Base-by-base conservation (phyloP, 2,329 filamentous ascomycete species). In the Stenocarpella maydis region DNA sequence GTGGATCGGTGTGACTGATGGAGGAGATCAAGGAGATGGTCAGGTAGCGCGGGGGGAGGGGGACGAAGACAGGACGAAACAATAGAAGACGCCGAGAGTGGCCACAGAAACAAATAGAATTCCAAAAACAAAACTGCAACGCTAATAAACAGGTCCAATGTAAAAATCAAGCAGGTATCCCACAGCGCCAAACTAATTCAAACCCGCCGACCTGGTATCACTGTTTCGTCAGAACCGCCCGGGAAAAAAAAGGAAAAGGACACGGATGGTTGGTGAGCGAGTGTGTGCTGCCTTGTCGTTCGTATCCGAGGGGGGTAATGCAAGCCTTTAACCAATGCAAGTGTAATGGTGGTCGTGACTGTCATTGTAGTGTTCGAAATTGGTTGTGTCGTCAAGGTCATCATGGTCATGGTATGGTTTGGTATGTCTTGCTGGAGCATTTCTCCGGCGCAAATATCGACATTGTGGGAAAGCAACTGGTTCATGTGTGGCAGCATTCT, bases 171-270 rank as follows among this genome's bases (percentile, higher is more conserved):
- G 19, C 45, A 66, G 45, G 15, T 49, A 64, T 49, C 63, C 47
- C 68, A 53, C 50, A 70, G 65, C 64, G 64, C 68, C 64, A 49
- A 64, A 45, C 49, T 34, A 66, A 66, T 37, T 64, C 19, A 68
- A 69, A 65, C 67, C 54, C 67, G 69, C 69, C 69, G 67, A 67
- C 69, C 67, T 69, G 69, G 69, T 69, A 69, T 69, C 67, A 71
- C 69, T 67, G 54, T 58, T 26, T 66, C 67, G 41, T 63, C 37
- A 68, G 55, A 52, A 65, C n/a, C 37, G 54, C 39, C 24, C 24
- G 19, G n/a, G n/a, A n/a, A n/a, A n/a, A n/a, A 8, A 39, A 58
- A 41, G n/a, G 9, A 28, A 69, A 71, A 41, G 37, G 47, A 69
- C 60, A 66, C 17, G 41, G 34, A 19, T 31, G n/a, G 26, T 37